Conservation (phyloP, 2,329 filamentous ascomycete species). For the Westerdykella ornata region DNA sequence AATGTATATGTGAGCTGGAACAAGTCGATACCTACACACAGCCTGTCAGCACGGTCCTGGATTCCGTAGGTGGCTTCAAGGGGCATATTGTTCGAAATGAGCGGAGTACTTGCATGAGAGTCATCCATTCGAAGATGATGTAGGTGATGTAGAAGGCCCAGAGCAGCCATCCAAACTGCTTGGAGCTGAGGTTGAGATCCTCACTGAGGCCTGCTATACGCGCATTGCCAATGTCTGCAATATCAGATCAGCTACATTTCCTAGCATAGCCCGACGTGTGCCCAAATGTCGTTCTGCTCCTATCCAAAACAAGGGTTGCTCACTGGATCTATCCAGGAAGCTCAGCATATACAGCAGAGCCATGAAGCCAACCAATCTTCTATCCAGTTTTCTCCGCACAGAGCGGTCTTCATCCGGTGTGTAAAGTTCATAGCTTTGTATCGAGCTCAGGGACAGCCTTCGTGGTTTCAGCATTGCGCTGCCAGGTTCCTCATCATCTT, state of each 20-base stretch:
- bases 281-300: too few species aligned
- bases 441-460: slow-evolving; percentile 20
- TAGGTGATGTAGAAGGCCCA: slow-evolving; percentile 60
- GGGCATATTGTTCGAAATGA: background rate
- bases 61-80: background rate
- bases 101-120: slow-evolving; percentile 43
- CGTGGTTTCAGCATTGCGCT: slow-evolving; percentile 14
- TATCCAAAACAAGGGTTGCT: slow-evolving; percentile 7
- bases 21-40: slow-evolving; percentile 45
- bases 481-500: slow-evolving; percentile 22
- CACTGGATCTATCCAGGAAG: slow-evolving; percentile 82
- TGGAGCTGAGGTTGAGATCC: slow-evolving; percentile 49
- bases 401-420: slow-evolving; percentile 63
- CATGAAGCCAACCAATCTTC: slow-evolving; percentile 70
- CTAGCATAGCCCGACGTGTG: background rate
- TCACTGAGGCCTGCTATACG: slow-evolving; percentile 52
- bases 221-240: slow-evolving; percentile 55
- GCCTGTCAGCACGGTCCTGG: background rate
- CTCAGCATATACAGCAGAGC: slow-evolving; percentile 76
- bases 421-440: slow-evolving; percentile 48
- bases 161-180: slow-evolving; percentile 56
- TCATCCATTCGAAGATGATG: slow-evolving; percentile 60
- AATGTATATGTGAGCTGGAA: slow-evolving; percentile 58
- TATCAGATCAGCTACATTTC: background rate
- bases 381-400: slow-evolving; percentile 70